Percentiles rank a stretch among this genome's conserved stretches.
These are phyloP conservation scores for Silybum marianum DNA, from an alignment of 129 eudicot species.

Conservation along the genomic window DNA sequence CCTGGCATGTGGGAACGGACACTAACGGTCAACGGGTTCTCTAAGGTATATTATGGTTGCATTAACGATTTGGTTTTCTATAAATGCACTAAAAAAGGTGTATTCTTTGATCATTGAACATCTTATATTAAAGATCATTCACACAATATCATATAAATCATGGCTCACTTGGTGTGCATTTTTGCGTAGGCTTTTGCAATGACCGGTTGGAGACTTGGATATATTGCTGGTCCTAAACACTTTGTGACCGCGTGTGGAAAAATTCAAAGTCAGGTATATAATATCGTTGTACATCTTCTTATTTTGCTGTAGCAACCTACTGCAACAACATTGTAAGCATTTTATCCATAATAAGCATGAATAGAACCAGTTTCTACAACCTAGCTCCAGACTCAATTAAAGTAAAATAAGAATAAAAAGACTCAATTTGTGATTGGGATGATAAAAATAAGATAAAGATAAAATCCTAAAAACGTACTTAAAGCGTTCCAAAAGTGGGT, in stretches of 20 bases:
- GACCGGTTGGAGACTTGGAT: conserved; percentile 99
- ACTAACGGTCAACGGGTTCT: conserved; percentile 92
- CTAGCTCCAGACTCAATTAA: no score
- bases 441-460: no score
- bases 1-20: conserved; percentile 99
- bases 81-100: not conserved
- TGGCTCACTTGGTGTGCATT: conserved; percentile 16
- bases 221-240: conserved; percentile 95
- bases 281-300: not conserved
- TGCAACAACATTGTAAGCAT: no score
- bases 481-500: no score
- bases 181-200: conserved; percentile 83
- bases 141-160: not conserved
- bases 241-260: conserved; percentile 82
- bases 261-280: conserved; percentile 90
- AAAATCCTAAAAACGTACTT: no score
- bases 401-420: no score
- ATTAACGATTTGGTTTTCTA: conserved; percentile 5
- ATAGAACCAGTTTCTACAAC: no score
- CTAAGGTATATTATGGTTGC: conserved; percentile 57
- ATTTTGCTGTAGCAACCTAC: not conserved
- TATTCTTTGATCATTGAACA: not conserved
- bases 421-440: no score
- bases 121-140: not conserved
- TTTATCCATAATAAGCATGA: no score